phyloP scores from a whole-genome alignment of 2,329 filamentous ascomycete genomes.

The Sphaerostilbella broomeana region DNA sequence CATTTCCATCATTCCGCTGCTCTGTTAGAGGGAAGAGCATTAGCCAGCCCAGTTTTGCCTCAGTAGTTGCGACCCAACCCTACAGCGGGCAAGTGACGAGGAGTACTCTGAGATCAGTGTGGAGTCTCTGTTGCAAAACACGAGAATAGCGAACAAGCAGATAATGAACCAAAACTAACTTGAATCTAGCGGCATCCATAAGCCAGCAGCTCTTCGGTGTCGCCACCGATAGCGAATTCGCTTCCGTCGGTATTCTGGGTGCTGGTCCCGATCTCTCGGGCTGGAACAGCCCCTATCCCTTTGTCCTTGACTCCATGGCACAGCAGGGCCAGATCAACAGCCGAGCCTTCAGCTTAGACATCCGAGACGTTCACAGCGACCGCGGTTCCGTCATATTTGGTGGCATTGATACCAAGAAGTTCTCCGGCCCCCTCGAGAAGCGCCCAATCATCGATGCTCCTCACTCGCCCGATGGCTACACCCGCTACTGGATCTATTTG shows the following conservation, averaged over 20 bases:
- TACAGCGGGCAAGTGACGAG: too few relatives aligned
- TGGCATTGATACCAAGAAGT: slow-evolving; percentile 51
- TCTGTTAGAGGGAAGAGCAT: too few relatives aligned
- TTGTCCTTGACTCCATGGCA: slow-evolving; percentile 29
- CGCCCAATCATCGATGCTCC: slow-evolving; percentile 47
- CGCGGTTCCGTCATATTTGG: slow-evolving; percentile 42
- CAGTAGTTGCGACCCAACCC: too few relatives aligned
- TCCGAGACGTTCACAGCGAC: slow-evolving; percentile 25
- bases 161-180: too few relatives aligned
- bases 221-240: slow-evolving; percentile 25
- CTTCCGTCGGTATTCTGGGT: slow-evolving; percentile 29
- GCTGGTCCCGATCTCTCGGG: slow-evolving; percentile 27
- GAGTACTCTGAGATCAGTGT: too few relatives aligned
- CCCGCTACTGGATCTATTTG: slow-evolving; percentile 38
- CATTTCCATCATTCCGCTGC: too few relatives aligned
- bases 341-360: slow-evolving; percentile 30
- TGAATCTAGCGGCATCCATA: slow-evolving; percentile 23
- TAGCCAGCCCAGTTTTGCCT: too few relatives aligned
- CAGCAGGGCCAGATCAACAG: slow-evolving; percentile 31
- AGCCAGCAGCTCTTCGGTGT: slow-evolving; percentile 32
- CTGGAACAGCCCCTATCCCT: slow-evolving; percentile 29
- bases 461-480: slow-evolving; percentile 27
- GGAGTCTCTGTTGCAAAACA: too few relatives aligned
- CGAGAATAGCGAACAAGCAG: too few relatives aligned
- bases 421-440: slow-evolving; percentile 45